Evolutionary conservation across 441 rosid genomes (phyloP), one percentile per base, ranked within the genome.

Genomic region (Gossypium gossypioides): DNA sequence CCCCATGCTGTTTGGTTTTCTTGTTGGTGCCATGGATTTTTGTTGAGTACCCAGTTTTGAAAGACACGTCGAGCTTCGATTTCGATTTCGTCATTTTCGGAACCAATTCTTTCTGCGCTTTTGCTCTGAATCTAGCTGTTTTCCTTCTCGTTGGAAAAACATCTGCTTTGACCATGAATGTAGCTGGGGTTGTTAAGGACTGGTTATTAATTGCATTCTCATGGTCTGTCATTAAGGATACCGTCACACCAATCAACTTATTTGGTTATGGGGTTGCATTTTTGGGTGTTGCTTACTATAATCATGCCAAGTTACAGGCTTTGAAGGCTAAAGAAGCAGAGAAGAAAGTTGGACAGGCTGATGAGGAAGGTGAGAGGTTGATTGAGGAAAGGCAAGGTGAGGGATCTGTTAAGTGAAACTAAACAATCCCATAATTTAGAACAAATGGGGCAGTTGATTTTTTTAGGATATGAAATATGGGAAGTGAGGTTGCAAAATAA

Each of bases 401-500:
- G 16, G 52, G 52, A 46, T 2, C 4, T 46, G 52, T 3, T 4
- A 46, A 46, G 52, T 46, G 52, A 46, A n/a, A 4, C 32, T 27
- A 4, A 27, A 27, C 32, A 46, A 2, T 46, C n/a, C 15, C 51
- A 2, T 46, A 46, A 82, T 68, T 88, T 88, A 74, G 76, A 81
- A 76, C 62, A 69, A 73, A 81, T 73, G 42, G 56, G 61, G 61
- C 46, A 37, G 60, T 29, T 66, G 46, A 63, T 75, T 64, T 27
- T 27, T 72, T 72, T 72, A 67, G 73, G 63, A 72, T 29, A 34
- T 68, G 42, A 40, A 78, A 67, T 64, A 21, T 78, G 62, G 69
- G 69, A 61, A 63, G 61, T 54, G 75, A 65, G 79, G 62, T 69
- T 42, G 82, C 68, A 32, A 86, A 83, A 27, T 85, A 81, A 88